phyloP scores from a whole-genome alignment of 2,329 filamentous ascomycete species.

The Calonectria leucothoes region DNA sequence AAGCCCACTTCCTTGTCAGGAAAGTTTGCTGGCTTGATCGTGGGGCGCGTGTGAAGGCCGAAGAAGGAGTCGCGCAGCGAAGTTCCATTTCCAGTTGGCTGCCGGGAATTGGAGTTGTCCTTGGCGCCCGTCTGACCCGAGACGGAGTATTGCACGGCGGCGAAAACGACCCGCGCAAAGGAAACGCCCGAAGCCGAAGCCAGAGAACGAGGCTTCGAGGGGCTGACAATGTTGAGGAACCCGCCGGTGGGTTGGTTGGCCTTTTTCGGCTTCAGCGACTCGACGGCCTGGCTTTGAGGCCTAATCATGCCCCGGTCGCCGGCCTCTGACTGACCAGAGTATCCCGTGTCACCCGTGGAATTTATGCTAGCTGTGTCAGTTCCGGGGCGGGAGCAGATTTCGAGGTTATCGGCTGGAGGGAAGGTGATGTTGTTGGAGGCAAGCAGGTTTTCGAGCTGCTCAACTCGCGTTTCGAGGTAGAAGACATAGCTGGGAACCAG shows the following conservation, averaged over 20 bases:
- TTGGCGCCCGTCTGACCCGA: constrained; percentile 66
- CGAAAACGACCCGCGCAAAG: constrained; percentile 93
- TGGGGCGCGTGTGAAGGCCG: constrained; percentile 91
- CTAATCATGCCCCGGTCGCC: constrained; percentile 38
- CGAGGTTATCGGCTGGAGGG: constrained; percentile 77
- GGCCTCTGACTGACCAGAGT: constrained; percentile 48
- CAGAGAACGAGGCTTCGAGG: constrained; percentile 82
- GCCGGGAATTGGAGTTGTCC: constrained; percentile 40
- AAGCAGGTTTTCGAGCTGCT: constrained; percentile 84
- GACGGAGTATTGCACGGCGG: constrained; percentile 83
- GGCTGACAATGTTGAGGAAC: constrained; percentile 82
- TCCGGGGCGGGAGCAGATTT: constrained; percentile 66
- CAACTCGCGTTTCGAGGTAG: constrained; percentile 89
- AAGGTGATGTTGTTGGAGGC: constrained; percentile 76
- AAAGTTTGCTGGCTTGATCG: constrained; percentile 86
- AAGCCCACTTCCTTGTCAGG: constrained; percentile 80
- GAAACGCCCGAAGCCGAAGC: constrained; percentile 92
- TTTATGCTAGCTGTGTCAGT: constrained; percentile 49
- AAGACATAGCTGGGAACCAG: constrained; percentile 79
- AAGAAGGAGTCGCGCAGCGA: constrained; percentile 98
- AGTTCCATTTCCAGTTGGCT: constrained; percentile 63
- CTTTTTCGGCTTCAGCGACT: constrained; percentile 51
- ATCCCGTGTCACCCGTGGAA: constrained; percentile 47
- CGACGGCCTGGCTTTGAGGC: constrained; percentile 45
- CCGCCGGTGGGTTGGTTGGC: constrained; percentile 45